A percentile compares a stretch with the other conserved stretches of the same genome.
These are phyloP conservation scores for Blastobotrys chiropterorum DNA, from an alignment of 805 yeast genomes.

Conservation along the genomic window DNA sequence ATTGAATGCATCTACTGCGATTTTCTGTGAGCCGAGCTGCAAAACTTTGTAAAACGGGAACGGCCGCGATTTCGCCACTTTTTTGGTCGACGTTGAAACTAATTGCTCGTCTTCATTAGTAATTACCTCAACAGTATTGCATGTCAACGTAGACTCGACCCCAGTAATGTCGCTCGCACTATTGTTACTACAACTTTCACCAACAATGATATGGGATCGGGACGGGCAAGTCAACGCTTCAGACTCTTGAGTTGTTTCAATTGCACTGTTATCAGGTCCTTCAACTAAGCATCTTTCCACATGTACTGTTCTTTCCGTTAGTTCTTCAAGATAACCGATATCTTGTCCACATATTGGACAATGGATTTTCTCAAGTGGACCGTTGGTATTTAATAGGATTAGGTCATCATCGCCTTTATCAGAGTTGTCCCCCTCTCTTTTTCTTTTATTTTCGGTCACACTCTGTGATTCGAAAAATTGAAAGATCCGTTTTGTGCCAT, in stretches of 20 bases:
- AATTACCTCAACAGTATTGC: neutral
- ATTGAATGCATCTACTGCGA: slow-evolving; percentile 36
- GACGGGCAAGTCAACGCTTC: too few species aligned
- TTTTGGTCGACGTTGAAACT: neutral
- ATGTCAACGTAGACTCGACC: neutral
- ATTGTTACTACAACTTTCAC: neutral
- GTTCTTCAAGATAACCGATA: slow-evolving; percentile 3
- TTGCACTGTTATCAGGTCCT: neutral
- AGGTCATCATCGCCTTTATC: neutral
- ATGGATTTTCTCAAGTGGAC: slow-evolving; percentile 8
- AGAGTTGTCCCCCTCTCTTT: too few species aligned
- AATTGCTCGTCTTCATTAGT: neutral
- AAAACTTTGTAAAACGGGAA: slow-evolving; percentile 31
- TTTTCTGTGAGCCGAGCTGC: slow-evolving; percentile 21
- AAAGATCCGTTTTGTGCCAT: neutral
- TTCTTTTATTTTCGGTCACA: too few species aligned
- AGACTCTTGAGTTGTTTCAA: too few species aligned
- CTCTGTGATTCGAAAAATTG: neutral
- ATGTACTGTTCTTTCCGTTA: slow-evolving; percentile 25
- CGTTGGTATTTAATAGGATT: neutral
- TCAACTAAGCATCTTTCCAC: slow-evolving; percentile 24
- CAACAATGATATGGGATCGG: neutral
- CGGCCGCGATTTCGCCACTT: neutral
- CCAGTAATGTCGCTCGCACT: neutral
- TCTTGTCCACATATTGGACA: slow-evolving; percentile 23